Base-by-base conservation (phyloP, 345 rosid species). In the Cardamine chenopodiifolia region DNA sequence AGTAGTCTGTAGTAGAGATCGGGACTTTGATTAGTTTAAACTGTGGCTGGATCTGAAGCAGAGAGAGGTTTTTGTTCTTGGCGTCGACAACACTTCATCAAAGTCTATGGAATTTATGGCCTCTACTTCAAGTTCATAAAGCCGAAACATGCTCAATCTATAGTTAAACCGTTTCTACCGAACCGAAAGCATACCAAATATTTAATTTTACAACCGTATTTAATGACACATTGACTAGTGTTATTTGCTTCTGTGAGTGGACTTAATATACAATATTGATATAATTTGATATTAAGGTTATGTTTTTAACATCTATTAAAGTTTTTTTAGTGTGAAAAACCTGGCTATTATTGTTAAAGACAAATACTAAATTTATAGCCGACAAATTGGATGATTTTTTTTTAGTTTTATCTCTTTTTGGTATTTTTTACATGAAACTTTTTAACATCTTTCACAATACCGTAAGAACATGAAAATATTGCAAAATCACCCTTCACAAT, bases 81-180 rank as follows among this genome's bases (percentile, higher is more conserved):
- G 31, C 62, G 73, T 75, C n/a, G 79, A 52, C 74, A 75, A 75
- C 74, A 75, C 79, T 68, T 73, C 77, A 42, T 62, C 9, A 64
- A 55, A 72, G 20, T 40, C 54, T 50, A 23, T 53, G 18, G 6
- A 23, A 18, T 32, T 29, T 50, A 44, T 69, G 4, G 42, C 31
- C 28, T 42, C 62, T 68, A 39, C 52, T 62, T 25, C 26, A 17
- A 26, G 10, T 4, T 14, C 13, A 62, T 62, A 72, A 63, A 73
- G 63, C 47, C 32, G 44, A 54, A 64, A 55, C 47, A 23, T 31
- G 64, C 8, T 63, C 37, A 23, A 11, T 10, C 57, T 53, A 11
- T 53, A 11, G 28, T 54, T 66, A 32, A 66, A 56, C 66, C 49
- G n/a, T 35, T 26, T 2, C 6, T 35, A 49, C 42, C 70, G 13